A percentile compares a stretch with the other conserved stretches of the same genome.
phyloP scores from a whole-genome alignment of 345 rosid species.

The Lepidium africanum region DNA sequence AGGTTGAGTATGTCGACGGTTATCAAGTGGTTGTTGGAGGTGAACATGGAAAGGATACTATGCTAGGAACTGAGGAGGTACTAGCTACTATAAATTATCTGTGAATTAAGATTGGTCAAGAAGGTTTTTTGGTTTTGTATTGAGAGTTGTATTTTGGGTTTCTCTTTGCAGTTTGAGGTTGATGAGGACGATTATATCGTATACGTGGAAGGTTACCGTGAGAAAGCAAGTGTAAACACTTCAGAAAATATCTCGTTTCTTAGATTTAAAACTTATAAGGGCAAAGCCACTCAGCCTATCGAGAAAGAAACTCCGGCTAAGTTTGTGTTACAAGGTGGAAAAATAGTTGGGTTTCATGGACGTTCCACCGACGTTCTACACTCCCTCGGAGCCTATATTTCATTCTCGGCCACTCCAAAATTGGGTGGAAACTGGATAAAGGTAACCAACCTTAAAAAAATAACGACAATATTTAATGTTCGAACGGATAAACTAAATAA shows the following conservation, averaged over 20 bases:
- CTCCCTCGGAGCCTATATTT: slow-evolving; percentile 15
- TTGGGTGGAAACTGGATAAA: slow-evolving; percentile 15
- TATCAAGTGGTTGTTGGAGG: background rate
- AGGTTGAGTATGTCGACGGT: slow-evolving; percentile 15
- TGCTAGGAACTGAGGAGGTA: slow-evolving; percentile 2
- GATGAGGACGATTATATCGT: slow-evolving; percentile 22
- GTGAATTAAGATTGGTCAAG: background rate
- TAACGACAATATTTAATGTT: background rate
- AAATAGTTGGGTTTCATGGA: slow-evolving; percentile 27
- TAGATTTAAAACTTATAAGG: slow-evolving; percentile 10
- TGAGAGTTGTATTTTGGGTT: background rate
- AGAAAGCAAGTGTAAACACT: background rate
- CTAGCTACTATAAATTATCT: background rate
- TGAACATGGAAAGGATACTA: slow-evolving; percentile 6
- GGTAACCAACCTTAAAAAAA: background rate
- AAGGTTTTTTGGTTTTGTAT: background rate
- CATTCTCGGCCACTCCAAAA: background rate
- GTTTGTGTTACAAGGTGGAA: slow-evolving; percentile 22
- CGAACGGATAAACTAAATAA: background rate
- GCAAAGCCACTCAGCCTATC: background rate
- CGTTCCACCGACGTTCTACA: slow-evolving; percentile 7
- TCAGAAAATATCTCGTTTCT: slow-evolving; percentile 4
- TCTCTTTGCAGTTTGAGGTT: slow-evolving; percentile 13
- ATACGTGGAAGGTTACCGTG: slow-evolving; percentile 19
- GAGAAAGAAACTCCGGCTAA: background rate